A percentile compares a stretch with the other conserved stretches of the same genome.
phyloP scores from a whole-genome alignment of 139 green algal genomes.

The Deuterostichococcus epilithicus region DNA sequence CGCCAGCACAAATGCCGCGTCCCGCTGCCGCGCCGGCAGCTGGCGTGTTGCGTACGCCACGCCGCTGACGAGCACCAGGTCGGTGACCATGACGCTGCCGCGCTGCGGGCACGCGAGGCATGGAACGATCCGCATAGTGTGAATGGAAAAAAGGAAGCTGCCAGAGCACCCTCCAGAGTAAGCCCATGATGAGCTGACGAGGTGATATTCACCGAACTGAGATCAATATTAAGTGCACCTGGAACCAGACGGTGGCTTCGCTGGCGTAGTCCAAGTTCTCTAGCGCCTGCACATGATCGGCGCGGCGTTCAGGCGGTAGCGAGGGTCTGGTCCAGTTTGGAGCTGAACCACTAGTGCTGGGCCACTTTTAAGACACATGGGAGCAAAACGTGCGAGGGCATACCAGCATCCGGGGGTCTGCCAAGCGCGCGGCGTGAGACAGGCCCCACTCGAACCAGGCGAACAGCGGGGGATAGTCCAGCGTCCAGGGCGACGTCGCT shows the following conservation, averaged over 20 bases:
- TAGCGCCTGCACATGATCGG: slow-evolving; percentile 23
- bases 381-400: not conserved
- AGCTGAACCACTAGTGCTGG: not conserved
- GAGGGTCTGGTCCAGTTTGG: not conserved
- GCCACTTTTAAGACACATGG: not conserved
- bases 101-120: slow-evolving; percentile 33
- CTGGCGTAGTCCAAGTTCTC: slow-evolving; percentile 69
- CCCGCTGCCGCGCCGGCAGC: not conserved
- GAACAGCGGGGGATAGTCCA: slow-evolving; percentile 97
- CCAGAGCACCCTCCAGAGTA: not conserved
- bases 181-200: no score
- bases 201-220: no score
- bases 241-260: slow-evolving; percentile 67
- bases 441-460: slow-evolving; percentile 88
- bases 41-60: slow-evolving; percentile 21
- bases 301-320: no score
- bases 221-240: slow-evolving; percentile 38
- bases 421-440: slow-evolving; percentile 43
- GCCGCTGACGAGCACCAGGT: slow-evolving; percentile 55
- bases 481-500: slow-evolving; percentile 85
- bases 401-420: slow-evolving; percentile 82
- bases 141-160: not conserved
- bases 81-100: slow-evolving; percentile 60
- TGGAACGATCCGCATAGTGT: not conserved
- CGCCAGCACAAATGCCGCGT: slow-evolving; percentile 42